Evolutionary conservation across 2,329 filamentous ascomycete genomes (phyloP).

Genomic region (Diplodia corticola): DNA sequence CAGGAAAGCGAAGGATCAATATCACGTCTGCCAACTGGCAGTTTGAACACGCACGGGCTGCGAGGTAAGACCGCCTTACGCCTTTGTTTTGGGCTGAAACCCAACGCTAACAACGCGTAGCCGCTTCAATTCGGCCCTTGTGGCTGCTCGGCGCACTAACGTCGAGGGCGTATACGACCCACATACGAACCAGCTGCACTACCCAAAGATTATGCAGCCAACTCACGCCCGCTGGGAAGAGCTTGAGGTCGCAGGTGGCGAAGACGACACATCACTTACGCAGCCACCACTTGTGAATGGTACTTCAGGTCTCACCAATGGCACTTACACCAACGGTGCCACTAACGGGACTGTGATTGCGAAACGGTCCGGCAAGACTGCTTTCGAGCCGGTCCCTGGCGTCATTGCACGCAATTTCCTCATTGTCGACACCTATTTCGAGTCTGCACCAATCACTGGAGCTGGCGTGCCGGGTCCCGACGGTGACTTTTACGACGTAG

Average conservation of each 20-base stretch:
- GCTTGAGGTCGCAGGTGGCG: constrained; percentile 48
- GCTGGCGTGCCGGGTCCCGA: constrained; percentile 62
- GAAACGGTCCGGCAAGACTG: constrained; percentile 31
- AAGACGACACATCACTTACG: constrained; percentile 28
- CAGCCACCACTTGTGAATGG: constrained; percentile 28
- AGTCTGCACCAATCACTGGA: constrained; percentile 58
- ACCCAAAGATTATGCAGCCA: constrained; percentile 84
- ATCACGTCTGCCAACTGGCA: constrained; percentile 97
- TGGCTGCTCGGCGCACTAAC: constrained; percentile 67
- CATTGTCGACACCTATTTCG: constrained; percentile 61
- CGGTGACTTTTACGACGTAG: constrained; percentile 51
- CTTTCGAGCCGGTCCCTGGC: constrained; percentile 57
- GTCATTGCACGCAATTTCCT: constrained; percentile 63
- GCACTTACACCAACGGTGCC: constrained; percentile 24
- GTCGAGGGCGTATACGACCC: constrained; percentile 83
- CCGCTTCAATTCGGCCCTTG: constrained; percentile 77
- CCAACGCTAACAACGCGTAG: constrained; percentile 49
- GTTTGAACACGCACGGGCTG: constrained; percentile 87
- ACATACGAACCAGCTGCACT: constrained; percentile 90
- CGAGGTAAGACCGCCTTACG: constrained; percentile 62
- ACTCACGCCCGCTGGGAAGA: constrained; percentile 82
- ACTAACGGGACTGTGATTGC: constrained; percentile 20
- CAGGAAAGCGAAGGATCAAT: constrained; percentile 78
- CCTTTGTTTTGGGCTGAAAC: constrained; percentile 25
- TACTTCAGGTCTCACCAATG: constrained; percentile 41